phyloP scores from a whole-genome alignment of 352 stramenopile species.

The Pythium utonaiense region DNA sequence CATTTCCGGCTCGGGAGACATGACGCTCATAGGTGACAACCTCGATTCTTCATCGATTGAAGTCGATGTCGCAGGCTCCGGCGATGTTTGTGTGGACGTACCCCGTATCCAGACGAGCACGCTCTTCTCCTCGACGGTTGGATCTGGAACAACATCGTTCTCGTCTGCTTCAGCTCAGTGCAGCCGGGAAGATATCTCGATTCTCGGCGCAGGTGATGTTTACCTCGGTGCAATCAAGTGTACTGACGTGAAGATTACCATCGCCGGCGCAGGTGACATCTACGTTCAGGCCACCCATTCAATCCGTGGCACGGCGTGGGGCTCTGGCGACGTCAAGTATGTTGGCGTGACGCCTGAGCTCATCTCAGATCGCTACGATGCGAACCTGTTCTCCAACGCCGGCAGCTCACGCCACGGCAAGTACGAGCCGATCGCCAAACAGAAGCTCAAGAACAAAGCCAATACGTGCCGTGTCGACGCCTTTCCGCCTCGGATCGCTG shows the following conservation, averaged over 20 bases:
- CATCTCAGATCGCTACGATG: conserved; percentile 24
- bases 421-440: conserved; percentile 26
- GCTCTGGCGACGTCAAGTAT: conserved; percentile 25
- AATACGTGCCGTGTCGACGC: background rate
- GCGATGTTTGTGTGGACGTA: conserved; percentile 16
- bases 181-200: conserved; percentile 5
- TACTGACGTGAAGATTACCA: conserved; percentile 14
- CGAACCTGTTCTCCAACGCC: conserved; percentile 11
- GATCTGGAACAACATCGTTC: conserved; percentile 19
- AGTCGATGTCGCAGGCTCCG: conserved; percentile 16
- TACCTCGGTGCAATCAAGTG: conserved; percentile 10
- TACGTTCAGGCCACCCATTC: conserved; percentile 14
- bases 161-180: conserved; percentile 4
- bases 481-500: conserved; percentile 4
- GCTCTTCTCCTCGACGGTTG: conserved; percentile 1
- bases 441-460: conserved; percentile 2
- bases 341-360: conserved; percentile 15
- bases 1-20: conserved; percentile 13
- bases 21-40: conserved; percentile 3
- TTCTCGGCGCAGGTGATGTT: conserved; percentile 16
- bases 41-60: background rate
- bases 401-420: conserved; percentile 5
- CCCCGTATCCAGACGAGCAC: conserved; percentile 2
- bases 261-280: conserved; percentile 14
- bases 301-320: conserved; percentile 14